These are phyloP conservation scores for Tylopilus balloui DNA, from an alignment of 768 basidiomycete species.

Conservation along the genomic window DNA sequence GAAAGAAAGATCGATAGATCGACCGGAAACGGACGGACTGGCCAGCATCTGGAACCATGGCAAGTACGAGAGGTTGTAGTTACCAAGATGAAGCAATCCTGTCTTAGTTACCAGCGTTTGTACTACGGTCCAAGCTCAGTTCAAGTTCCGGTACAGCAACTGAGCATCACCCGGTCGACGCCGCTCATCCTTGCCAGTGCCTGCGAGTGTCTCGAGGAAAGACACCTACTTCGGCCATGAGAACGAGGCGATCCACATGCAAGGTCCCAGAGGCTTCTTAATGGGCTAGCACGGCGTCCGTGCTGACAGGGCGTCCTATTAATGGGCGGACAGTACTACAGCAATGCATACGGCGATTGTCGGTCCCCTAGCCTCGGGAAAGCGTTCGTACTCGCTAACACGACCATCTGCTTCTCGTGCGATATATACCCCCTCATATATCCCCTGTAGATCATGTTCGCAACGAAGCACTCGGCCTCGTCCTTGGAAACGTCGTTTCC, in stretches of 20 bases:
- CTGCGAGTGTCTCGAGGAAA: no score
- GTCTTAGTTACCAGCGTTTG: no score
- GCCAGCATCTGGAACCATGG: background rate
- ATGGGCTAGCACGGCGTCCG: no score
- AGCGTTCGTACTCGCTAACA: slow-evolving; percentile 72
- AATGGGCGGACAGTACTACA: slow-evolving; percentile 10
- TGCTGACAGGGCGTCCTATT: no score
- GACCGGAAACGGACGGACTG: slow-evolving; percentile 1
- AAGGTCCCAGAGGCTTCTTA: no score
- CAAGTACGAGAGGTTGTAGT: background rate
- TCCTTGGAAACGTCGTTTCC: slow-evolving; percentile 67
- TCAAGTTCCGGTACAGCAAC: background rate
- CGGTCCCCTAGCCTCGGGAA: slow-evolving; percentile 75
- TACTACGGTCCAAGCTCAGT: background rate
- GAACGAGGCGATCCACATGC: no score
- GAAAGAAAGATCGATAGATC: slow-evolving; percentile 4
- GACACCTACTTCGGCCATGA: no score
- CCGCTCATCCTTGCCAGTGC: no score
- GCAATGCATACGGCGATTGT: slow-evolving; percentile 42
- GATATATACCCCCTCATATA: slow-evolving; percentile 95
- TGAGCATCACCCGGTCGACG: no score
- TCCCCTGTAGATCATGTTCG: slow-evolving; percentile 92
- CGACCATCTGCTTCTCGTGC: slow-evolving; percentile 93
- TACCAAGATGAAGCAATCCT: no score
- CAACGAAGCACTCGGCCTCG: slow-evolving; percentile 90